A percentile compares a stretch with the other conserved stretches of the same genome.
Evolutionary conservation across 495 filamentous ascomycete species (phyloP).

Genomic region (Podospora anserina): DNA sequence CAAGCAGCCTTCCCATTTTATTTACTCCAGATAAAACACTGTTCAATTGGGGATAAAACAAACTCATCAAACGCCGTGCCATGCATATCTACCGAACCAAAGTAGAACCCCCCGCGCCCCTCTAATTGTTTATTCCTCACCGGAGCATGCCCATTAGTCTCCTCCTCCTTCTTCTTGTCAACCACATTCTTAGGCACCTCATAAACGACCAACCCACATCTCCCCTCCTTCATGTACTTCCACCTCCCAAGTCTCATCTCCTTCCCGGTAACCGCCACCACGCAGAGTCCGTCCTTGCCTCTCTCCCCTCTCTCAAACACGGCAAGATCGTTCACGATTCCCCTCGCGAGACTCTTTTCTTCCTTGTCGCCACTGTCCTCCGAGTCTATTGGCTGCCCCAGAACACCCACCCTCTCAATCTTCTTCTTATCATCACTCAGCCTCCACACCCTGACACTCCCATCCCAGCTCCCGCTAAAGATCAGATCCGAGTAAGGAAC

Average conservation of each 20-base stretch:
- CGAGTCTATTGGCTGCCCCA: slow-evolving; percentile 40
- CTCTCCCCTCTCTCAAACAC: slow-evolving; percentile 74
- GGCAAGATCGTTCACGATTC: slow-evolving; percentile 80
- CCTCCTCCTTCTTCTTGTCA: slow-evolving; percentile 19
- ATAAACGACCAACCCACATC: slow-evolving; percentile 76
- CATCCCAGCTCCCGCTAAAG: slow-evolving; percentile 91
- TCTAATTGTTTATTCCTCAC: slow-evolving; percentile 17
- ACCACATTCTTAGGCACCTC: slow-evolving; percentile 59
- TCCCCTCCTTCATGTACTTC: slow-evolving; percentile 58
- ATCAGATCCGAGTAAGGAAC: slow-evolving; percentile 86
- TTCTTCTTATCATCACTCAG: slow-evolving; percentile 78
- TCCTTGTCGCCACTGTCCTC: slow-evolving; percentile 15
- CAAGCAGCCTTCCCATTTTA: neutral
- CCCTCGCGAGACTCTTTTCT: slow-evolving; percentile 48
- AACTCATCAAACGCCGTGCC: neutral
- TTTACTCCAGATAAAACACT: neutral
- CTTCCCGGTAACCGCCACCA: slow-evolving; percentile 80
- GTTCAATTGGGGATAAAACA: neutral
- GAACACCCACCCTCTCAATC: slow-evolving; percentile 65
- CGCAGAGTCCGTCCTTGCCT: slow-evolving; percentile 67
- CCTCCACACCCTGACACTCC: slow-evolving; percentile 77
- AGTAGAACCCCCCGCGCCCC: neutral
- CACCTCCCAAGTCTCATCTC: slow-evolving; percentile 81
- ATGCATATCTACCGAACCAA: neutral
- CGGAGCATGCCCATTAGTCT: slow-evolving; percentile 11